phyloP scores from a whole-genome alignment of 495 filamentous ascomycete genomes.

The Daldinia caldariorum region DNA sequence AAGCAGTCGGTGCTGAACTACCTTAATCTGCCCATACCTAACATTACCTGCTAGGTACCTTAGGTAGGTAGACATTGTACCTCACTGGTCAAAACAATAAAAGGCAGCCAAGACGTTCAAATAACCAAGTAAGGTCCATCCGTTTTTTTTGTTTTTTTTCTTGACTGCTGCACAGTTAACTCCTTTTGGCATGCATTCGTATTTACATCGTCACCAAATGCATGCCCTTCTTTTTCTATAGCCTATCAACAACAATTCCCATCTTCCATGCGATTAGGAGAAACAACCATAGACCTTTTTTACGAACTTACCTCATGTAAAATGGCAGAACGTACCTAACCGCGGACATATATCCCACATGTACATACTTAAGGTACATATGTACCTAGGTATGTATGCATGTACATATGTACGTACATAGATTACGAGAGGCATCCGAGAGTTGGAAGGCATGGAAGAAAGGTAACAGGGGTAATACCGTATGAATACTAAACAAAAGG shows the following conservation, averaged over 20 bases:
- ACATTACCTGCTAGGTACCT: too few species aligned
- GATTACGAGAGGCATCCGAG: background rate
- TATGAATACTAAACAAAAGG: slow-evolving; percentile 32
- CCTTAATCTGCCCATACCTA: slow-evolving; percentile 5
- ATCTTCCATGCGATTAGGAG: slow-evolving; percentile 26
- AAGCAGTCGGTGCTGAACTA: slow-evolving; percentile 27
- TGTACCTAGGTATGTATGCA: background rate
- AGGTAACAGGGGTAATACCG: slow-evolving; percentile 27
- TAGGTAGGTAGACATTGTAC: background rate
- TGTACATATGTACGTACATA: background rate
- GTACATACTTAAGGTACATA: slow-evolving; percentile 3
- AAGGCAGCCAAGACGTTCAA: slow-evolving; percentile 1
- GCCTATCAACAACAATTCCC: slow-evolving; percentile 36
- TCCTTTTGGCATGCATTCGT: slow-evolving; percentile 18
- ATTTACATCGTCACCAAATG: slow-evolving; percentile 30
- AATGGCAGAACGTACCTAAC: slow-evolving; percentile 12
- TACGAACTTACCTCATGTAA: background rate
- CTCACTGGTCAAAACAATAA: background rate
- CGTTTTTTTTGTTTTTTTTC: too few species aligned
- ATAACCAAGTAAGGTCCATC: slow-evolving; percentile 13
- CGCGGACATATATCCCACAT: slow-evolving; percentile 5
- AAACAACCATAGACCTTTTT: slow-evolving; percentile 12
- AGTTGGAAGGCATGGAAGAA: background rate
- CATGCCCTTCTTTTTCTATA: slow-evolving; percentile 25
- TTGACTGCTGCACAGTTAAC: background rate